Percentiles rank a stretch among this genome's conserved stretches.
phyloP scores from a whole-genome alignment of 2,329 filamentous ascomycete genomes.

The Verticillium klebahnii region DNA sequence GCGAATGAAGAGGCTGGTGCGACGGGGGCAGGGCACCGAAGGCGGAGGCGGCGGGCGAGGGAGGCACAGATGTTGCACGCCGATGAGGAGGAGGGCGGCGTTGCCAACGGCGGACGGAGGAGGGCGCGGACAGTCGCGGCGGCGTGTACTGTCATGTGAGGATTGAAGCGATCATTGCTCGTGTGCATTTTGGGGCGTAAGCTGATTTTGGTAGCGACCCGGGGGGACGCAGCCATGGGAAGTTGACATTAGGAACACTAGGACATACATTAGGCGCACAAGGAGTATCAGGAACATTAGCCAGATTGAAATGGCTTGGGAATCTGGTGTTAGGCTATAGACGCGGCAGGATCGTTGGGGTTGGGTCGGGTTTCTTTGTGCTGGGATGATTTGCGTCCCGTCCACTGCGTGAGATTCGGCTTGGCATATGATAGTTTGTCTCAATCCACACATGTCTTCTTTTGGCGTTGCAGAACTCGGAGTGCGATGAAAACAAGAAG shows the following conservation, averaged over 20 bases:
- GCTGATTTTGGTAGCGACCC: not conserved
- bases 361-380: not conserved
- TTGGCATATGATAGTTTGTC: no score
- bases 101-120: conserved; percentile 47
- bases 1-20: conserved; percentile 78
- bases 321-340: not conserved
- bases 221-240: not conserved
- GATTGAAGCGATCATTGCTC: not conserved
- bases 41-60: conserved; percentile 70
- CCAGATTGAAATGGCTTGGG: not conserved
- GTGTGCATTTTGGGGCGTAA: not conserved
- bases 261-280: not conserved
- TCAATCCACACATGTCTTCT: no score
- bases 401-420: no score
- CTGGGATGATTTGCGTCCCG: not conserved
- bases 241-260: not conserved
- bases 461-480: no score
- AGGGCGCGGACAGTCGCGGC: conserved; percentile 59
- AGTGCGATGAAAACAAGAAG: no score
- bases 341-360: not conserved
- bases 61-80: conserved; percentile 78
- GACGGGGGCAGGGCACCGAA: conserved; percentile 59
- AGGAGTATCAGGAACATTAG: not conserved
- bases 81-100: conserved; percentile 69
- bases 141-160: conserved; percentile 59